Base-by-base conservation (phyloP, 1,284 basidiomycete genomes). In the Austropuccinia psidii region DNA sequence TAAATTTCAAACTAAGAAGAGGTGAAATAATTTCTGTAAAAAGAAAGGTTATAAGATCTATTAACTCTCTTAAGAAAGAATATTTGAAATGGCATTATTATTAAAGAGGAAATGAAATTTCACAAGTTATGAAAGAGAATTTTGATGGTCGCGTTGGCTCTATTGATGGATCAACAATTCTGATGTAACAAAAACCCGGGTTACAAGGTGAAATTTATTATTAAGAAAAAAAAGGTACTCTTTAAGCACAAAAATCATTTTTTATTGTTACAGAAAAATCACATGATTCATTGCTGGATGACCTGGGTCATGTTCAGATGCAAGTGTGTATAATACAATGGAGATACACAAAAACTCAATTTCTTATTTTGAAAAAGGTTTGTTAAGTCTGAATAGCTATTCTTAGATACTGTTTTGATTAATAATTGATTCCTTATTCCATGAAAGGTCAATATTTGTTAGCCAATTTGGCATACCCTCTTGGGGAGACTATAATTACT, bases 391-490 rank as follows among this genome's bases (percentile, higher is more conserved):
- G 31, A n/a, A n/a, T n/a, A n/a, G n/a, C n/a, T n/a, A n/a, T n/a
- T n/a, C n/a, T n/a, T n/a, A n/a, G n/a, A n/a, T n/a, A n/a, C n/a
- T n/a, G n/a, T n/a, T n/a, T n/a, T n/a, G n/a, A n/a, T n/a, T n/a
- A n/a, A n/a, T n/a, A n/a, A n/a, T n/a, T n/a, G n/a, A n/a, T n/a
- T n/a, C n/a, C n/a, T n/a, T n/a, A n/a, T n/a, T n/a, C n/a, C 15
- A 45, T 31, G 45, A 29, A n/a, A 66, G 65, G 65, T 5, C 35
- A 68, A n/a, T 68, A 68, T 33, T 17, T 68, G 6, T 17, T 68
- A 6, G 52, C 65, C 4, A 50, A 57, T 37, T 57, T 37, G 15
- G 65, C 65, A 9, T 68, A 68, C 29, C 29, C 13, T 2, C 29
- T 55, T 27, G 17, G 49, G 19, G 39, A 52, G 35, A 55, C 31